These are phyloP conservation scores for Blastocystis sp. DNA, from an alignment of 352 stramenopile species.

Conservation along the genomic window DNA sequence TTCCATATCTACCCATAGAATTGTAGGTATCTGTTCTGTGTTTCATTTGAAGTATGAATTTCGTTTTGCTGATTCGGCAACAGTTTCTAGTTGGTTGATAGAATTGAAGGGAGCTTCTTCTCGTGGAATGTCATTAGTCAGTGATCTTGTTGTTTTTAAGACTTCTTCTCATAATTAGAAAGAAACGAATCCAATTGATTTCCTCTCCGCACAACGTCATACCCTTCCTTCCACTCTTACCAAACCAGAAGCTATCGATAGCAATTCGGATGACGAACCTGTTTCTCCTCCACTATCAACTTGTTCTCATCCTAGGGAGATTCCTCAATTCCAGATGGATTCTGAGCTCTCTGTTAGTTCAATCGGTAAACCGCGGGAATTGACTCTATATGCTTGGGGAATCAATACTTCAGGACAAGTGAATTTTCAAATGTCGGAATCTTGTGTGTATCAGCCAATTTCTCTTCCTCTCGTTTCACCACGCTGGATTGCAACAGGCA, in stretches of 20 bases:
- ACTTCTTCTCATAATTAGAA: background rate
- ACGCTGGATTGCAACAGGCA: background rate
- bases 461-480: background rate
- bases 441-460: background rate
- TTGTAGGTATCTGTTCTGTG: background rate
- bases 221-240: background rate
- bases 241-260: no score
- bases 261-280: no score
- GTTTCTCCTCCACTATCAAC: no score
- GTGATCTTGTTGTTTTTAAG: background rate
- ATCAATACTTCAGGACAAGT: background rate
- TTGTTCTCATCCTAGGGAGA: background rate
- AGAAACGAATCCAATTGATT: background rate
- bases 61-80: background rate
- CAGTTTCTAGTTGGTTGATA: background rate
- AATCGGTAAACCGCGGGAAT: no score
- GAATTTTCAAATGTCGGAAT: no score
- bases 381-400: background rate
- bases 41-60: constrained; percentile 32
- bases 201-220: background rate
- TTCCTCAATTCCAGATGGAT: no score
- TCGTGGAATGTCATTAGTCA: background rate
- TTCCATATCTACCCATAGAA: constrained; percentile 12
- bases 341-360: background rate
- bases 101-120: constrained; percentile 27